Base-by-base conservation (phyloP, 75 land plant genomes). In the Selaginella tamariscina region DNA sequence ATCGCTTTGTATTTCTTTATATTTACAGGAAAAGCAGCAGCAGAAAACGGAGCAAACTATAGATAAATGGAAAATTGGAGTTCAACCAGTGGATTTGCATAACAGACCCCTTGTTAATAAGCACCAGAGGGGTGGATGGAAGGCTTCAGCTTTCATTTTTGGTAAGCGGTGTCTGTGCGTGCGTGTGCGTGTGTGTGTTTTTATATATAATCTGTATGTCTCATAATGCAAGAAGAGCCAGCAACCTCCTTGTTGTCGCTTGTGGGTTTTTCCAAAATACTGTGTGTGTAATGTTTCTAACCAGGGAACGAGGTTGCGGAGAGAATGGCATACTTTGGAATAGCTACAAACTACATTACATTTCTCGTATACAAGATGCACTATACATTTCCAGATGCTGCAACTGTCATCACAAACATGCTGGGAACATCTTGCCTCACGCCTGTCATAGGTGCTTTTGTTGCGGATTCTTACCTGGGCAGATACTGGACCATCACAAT, bases 241-340 rank as follows among this genome's bases (percentile, higher is more conserved):
- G n/a, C n/a, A n/a, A n/a, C n/a, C n/a, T n/a, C n/a, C 11, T 49
- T 11, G 20, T 11, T 49, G 20, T 49, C 20, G 20, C 20, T 23
- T 29, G 22, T 29, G 9, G 1, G 57, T 29, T 66, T 18, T 66
- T 1, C 15, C 23, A 28, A 28, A 21, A 30, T 66, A n/a, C n/a
- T n/a, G n/a, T n/a, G n/a, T n/a, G n/a, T 8, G 67, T 11, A 2
- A 13, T 59, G 9, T 20, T 26, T 39, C 21, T 60, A 22, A 71
- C 1, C 77, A 89, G 94, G 94, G n/a, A 85, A 85, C 74, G 94
- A 89, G 69, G 83, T 84, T 70, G 85, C 88, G 23, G 88, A 88
- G 70, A 83, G 86, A 63, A 83, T 88, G 86, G 92, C 88, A 18
- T 83, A 77, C 62, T 83, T 75, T 70, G 92, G 92, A 0, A 80